A percentile compares a stretch with the other conserved stretches of the same genome.
phyloP scores from a whole-genome alignment of 805 yeast species.

The Saccharomycodes ludwigii region DNA sequence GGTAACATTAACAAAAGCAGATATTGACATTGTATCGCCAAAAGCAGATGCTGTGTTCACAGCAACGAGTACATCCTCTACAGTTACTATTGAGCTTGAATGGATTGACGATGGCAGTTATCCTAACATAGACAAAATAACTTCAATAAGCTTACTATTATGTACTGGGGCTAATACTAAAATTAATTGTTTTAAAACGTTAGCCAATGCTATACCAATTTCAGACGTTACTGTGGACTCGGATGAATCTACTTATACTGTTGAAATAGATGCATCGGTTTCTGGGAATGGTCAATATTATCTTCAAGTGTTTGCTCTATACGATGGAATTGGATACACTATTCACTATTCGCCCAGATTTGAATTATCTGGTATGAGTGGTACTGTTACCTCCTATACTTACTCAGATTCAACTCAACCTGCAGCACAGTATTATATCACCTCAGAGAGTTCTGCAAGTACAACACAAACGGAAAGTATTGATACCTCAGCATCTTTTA shows the following conservation, averaged over 20 bases:
- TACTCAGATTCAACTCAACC: conserved; percentile 36
- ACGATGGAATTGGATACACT: conserved; percentile 31
- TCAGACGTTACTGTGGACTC: conserved; percentile 15
- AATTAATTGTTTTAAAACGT: conserved; percentile 28
- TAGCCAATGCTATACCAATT: conserved; percentile 21
- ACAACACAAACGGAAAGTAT: too few species aligned
- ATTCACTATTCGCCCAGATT: conserved; percentile 63
- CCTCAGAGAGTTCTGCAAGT: too few species aligned
- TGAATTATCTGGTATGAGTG: conserved; percentile 58
- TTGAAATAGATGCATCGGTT: conserved; percentile 23
- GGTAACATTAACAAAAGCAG: too few species aligned
- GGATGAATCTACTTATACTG: conserved; percentile 24
- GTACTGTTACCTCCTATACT: conserved; percentile 35
- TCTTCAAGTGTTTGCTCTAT: conserved; percentile 50
- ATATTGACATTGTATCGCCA: conserved; percentile 18
- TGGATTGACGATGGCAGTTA: conserved; percentile 47
- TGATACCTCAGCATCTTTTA: conserved; percentile 36
- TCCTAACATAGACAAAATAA: conserved; percentile 34
- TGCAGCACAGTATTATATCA: conserved; percentile 24
- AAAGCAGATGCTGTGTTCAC: conserved; percentile 10
- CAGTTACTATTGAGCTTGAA: conserved; percentile 18
- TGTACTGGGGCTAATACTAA: conserved; percentile 55
- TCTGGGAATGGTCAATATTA: conserved; percentile 60
- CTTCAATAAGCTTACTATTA: conserved; percentile 38
- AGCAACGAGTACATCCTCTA: conserved; percentile 14